Percentiles rank a stretch among this genome's conserved stretches.
Evolutionary conservation across 2,329 filamentous ascomycete species (phyloP).

Genomic region (Periconia digitata): DNA sequence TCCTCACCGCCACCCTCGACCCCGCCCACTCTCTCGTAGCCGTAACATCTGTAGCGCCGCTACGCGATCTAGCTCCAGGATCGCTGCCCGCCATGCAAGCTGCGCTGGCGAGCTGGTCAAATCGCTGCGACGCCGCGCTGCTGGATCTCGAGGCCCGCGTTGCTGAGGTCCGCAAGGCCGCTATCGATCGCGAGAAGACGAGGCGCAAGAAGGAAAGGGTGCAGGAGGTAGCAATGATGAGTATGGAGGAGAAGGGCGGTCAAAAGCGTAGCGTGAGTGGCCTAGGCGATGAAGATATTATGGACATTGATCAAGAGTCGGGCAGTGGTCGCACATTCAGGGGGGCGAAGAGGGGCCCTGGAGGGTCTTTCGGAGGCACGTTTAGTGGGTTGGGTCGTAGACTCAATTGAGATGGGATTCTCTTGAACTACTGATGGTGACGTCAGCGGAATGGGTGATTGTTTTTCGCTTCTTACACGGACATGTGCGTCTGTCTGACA

Average conservation of each 20-base stretch:
- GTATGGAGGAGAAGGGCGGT: slow-evolving; percentile 28
- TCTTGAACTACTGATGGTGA: no score
- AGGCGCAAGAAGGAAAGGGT: slow-evolving; percentile 46
- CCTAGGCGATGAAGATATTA: slow-evolving; percentile 32
- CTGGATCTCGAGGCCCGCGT: slow-evolving; percentile 76
- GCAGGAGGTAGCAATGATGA: slow-evolving; percentile 32
- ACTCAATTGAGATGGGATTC: no score
- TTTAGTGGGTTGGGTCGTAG: slow-evolving; percentile 31
- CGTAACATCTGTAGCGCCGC: slow-evolving; percentile 77
- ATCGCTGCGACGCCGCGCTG: slow-evolving; percentile 75
- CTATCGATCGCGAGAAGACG: slow-evolving; percentile 45
- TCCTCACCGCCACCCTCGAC: slow-evolving; percentile 82
- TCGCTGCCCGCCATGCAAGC: slow-evolving; percentile 69
- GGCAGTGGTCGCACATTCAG: slow-evolving; percentile 25
- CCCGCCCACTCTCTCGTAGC: slow-evolving; percentile 73
- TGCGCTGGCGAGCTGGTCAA: slow-evolving; percentile 73
- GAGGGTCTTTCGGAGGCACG: slow-evolving; percentile 20
- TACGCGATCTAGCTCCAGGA: slow-evolving; percentile 80
- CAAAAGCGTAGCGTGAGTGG: slow-evolving; percentile 24
- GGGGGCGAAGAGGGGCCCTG: slow-evolving; percentile 33
- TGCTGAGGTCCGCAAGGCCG: slow-evolving; percentile 58
- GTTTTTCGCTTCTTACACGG: no score
- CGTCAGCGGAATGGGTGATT: no score
- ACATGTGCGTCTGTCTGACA: no score
- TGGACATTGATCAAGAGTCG: slow-evolving; percentile 42